Percentiles rank a stretch among this genome's conserved stretches.
These are phyloP conservation scores for Boletellus emodensis DNA, from an alignment of 768 basidiomycete species.

Conservation along the genomic window DNA sequence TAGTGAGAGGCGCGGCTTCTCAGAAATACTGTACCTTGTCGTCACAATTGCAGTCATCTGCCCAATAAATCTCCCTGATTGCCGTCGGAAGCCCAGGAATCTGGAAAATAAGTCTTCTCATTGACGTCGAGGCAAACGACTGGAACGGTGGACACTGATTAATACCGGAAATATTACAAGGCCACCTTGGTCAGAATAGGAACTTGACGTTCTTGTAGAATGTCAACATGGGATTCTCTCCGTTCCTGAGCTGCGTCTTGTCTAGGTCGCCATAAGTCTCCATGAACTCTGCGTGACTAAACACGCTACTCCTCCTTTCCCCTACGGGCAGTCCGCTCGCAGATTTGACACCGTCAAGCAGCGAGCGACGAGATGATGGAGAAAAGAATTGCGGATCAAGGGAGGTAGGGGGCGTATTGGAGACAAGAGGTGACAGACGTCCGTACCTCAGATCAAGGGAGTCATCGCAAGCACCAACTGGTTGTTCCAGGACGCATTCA, in stretches of 20 bases:
- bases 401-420: constrained; percentile 45
- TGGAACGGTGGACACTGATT: background rate
- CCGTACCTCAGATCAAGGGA: constrained; percentile 24
- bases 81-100: background rate
- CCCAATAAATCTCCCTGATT: background rate
- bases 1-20: no score
- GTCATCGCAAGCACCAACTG: constrained; percentile 28
- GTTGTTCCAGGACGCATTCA: constrained; percentile 71
- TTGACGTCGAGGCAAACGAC: background rate
- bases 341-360: constrained; percentile 67
- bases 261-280: constrained; percentile 74
- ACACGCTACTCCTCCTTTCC: constrained; percentile 78
- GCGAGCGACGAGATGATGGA: constrained; percentile 49
- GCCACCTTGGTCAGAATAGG: constrained; percentile 54
- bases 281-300: constrained; percentile 86
- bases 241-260: constrained; percentile 67
- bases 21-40: background rate
- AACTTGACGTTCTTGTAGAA: constrained; percentile 95
- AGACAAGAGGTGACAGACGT: constrained; percentile 51
- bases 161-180: background rate
- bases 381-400: constrained; percentile 70
- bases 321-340: constrained; percentile 76
- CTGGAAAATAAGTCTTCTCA: background rate
- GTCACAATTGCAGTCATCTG: background rate
- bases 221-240: constrained; percentile 85